These are phyloP conservation scores for Cadophora luteo-olivacea DNA, from an alignment of 2,329 filamentous ascomycete species.

Conservation along the genomic window DNA sequence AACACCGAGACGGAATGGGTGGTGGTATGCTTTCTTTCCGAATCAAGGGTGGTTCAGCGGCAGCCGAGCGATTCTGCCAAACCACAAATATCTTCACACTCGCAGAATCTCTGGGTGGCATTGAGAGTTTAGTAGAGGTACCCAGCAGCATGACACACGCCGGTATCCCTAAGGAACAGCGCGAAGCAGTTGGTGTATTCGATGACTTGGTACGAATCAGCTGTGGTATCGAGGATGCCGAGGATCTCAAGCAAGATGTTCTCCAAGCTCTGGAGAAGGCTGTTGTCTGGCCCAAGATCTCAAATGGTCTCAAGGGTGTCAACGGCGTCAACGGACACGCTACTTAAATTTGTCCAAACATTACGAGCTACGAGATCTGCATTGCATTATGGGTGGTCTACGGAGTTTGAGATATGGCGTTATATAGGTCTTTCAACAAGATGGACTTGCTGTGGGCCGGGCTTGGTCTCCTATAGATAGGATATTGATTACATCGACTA, in stretches of 20 bases:
- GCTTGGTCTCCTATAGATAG: not conserved
- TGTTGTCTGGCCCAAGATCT: slow-evolving; percentile 40
- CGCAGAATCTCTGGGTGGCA: slow-evolving; percentile 89
- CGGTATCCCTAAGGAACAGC: slow-evolving; percentile 87
- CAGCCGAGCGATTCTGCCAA: slow-evolving; percentile 92
- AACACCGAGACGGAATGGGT: slow-evolving; percentile 93
- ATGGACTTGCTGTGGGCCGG: slow-evolving; percentile 8
- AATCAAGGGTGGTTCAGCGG: slow-evolving; percentile 82
- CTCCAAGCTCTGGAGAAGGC: slow-evolving; percentile 83
- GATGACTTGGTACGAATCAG: slow-evolving; percentile 93
- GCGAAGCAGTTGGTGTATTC: slow-evolving; percentile 91
- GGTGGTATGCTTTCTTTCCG: slow-evolving; percentile 98
- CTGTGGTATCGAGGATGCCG: slow-evolving; percentile 91
- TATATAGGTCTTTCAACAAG: slow-evolving; percentile 11
- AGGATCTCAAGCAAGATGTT: slow-evolving; percentile 83
- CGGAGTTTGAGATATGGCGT: slow-evolving; percentile 7
- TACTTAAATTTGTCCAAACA: not conserved
- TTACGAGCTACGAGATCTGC: not conserved
- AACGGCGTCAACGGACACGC: slow-evolving; percentile 12
- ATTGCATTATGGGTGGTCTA: slow-evolving; percentile 10
- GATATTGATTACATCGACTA: not conserved
- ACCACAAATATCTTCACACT: slow-evolving; percentile 88
- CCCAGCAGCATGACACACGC: slow-evolving; percentile 97
- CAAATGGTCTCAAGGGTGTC: slow-evolving; percentile 38
- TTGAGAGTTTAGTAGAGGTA: slow-evolving; percentile 91